Base-by-base conservation (phyloP, 1,284 basidiomycete genomes). In the Cutaneotrichosporon spelunceum region DNA sequence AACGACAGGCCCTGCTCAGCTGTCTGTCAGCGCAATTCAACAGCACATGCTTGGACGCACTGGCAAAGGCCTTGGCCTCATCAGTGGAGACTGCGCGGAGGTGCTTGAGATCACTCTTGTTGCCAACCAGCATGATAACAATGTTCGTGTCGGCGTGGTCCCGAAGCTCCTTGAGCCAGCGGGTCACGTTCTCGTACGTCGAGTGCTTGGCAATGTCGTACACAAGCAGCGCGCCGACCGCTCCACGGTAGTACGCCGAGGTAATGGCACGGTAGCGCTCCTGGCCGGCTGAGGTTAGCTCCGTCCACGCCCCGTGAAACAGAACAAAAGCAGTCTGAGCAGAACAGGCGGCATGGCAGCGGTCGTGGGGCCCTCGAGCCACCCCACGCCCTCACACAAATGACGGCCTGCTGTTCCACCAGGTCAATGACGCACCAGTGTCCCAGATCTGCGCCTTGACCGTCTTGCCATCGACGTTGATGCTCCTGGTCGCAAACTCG, bases 401-500 rank as follows among this genome's bases (percentile, higher is more conserved):
- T 39, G 36, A 39, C 36, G 36, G 16, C 36, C 13, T 39, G 36
- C 36, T 13, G 30, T 19, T 16, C 36, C 36, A 16, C 36, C 13
- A 13, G 11, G 14, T 5, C 47, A 49, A 19, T 50, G 29, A 80
- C 84, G 67, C 64, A 91, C 90, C 91, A 72, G 93, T 98, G 82
- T 99, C 96, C 95, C 95, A 99, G 72, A 99, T 98, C 82, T 99
- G 95, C 30, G 95, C 95, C 82, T 99, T 99, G 72, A 99, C 86
- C 6, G 89, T 96, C 87, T 99, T 99, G 49, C 88, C 87, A 79
- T 98, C 95, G 19, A 98, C 91, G 68, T 86, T 89, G 79, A 95
- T 93, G 54, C 92, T 93, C 73, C 96, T 86, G 54, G 95, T 98
- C 10, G 95, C 95, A 76, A 99, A 99, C 81, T 99, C 96, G 72